phyloP scores from a whole-genome alignment of 176 grass and related monocot genomes.

The Triticum timopheevii region DNA sequence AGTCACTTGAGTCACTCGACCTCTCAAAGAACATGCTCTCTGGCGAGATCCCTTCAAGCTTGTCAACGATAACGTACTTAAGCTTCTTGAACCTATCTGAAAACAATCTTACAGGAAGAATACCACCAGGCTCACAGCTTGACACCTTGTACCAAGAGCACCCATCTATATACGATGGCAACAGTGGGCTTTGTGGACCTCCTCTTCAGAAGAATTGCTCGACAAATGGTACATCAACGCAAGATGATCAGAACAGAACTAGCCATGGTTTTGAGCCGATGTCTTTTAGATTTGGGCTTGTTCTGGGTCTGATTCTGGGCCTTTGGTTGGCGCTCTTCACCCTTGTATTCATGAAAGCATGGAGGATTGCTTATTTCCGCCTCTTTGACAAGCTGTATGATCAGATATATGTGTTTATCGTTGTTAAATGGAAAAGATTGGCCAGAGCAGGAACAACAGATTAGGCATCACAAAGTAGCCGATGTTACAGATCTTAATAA shows the following conservation, averaged over 20 bases:
- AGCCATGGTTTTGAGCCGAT: not conserved
- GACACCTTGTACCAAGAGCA: slow-evolving; percentile 26
- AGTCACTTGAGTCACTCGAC: slow-evolving; percentile 49
- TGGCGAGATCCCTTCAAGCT: slow-evolving; percentile 20
- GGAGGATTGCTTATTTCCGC: slow-evolving; percentile 24
- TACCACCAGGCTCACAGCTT: slow-evolving; percentile 34
- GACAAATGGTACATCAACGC: not conserved
- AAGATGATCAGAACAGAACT: not conserved
- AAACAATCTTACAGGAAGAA: slow-evolving; percentile 6
- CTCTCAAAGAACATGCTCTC: slow-evolving; percentile 37
- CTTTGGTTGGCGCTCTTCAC: slow-evolving; percentile 25
- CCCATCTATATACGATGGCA: slow-evolving; percentile 32
- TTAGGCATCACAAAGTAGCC: too few species aligned
- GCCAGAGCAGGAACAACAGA: not conserved
- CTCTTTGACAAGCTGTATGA: slow-evolving; percentile 19
- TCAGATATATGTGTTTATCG: not conserved
- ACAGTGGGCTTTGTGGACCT: slow-evolving; percentile 23
- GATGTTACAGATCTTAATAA: too few species aligned
- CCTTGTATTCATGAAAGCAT: slow-evolving; percentile 28
- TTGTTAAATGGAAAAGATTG: not conserved
- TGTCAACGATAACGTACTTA: not conserved
- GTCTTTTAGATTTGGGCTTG: not conserved
- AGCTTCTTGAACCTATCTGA: slow-evolving; percentile 30
- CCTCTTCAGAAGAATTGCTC: slow-evolving; percentile 28
- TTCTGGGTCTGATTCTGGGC: slow-evolving; percentile 21